phyloP scores from a whole-genome alignment of 2,329 filamentous ascomycete species.

The Cordyceps farinosa region DNA sequence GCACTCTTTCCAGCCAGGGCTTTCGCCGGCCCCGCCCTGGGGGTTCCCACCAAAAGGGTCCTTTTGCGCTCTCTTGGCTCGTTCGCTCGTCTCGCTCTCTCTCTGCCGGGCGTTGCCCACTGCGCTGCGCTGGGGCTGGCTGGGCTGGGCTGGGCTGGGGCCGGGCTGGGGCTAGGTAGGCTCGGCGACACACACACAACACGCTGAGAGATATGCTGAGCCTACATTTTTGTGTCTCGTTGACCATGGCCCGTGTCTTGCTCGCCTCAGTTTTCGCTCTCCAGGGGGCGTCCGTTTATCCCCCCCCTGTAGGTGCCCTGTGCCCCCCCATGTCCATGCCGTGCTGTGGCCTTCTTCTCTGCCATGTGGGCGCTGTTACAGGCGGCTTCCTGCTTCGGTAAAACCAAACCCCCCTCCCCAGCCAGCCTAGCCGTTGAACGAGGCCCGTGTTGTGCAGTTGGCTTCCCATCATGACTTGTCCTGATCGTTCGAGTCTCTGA shows the following conservation, averaged over 20 bases:
- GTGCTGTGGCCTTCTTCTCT: no score
- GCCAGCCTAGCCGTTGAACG: no score
- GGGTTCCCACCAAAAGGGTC: not conserved
- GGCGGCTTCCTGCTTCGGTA: no score
- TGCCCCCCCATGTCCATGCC: no score
- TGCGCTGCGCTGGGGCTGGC: not conserved
- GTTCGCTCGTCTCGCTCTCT: not conserved
- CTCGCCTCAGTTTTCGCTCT: constrained; percentile 1
- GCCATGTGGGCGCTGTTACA: no score
- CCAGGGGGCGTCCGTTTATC: not conserved
- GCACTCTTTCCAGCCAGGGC: not conserved
- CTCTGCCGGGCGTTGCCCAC: not conserved
- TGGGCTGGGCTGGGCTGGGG: not conserved
- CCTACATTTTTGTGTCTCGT: not conserved
- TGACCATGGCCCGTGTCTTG: constrained; percentile 3
- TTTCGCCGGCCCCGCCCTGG: not conserved
- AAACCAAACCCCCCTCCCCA: no score
- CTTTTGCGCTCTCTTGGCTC: not conserved
- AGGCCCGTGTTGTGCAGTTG: no score
- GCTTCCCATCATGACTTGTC: not conserved
- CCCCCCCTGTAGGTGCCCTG: no score
- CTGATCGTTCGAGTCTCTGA: no score
- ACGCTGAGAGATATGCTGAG: not conserved
- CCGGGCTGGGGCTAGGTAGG: not conserved
- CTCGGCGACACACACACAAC: not conserved